Base-by-base conservation (phyloP, 768 basidiomycete species). In the Xerocomellus amylosporus region DNA sequence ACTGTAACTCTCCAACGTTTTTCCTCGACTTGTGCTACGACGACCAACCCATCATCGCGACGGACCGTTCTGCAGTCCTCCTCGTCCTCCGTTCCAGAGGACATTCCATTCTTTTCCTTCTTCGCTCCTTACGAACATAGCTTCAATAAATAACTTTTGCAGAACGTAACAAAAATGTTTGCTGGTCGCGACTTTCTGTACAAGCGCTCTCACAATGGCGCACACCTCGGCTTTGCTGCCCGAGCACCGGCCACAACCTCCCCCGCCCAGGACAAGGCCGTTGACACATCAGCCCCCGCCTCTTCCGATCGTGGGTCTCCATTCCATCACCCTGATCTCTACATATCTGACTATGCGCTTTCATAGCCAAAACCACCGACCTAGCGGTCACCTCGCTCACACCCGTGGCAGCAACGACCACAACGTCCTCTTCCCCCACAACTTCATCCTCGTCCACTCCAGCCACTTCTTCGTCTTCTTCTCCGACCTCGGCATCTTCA, bases 41-140 rank as follows among this genome's bases (percentile, higher is more conserved):
- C 31, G 28, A 46, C 30, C 17, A 5, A 8, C 20, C 26, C 33
- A 20, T 13, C 45, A 10, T 58, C 8, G 22, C 56, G 38, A 49
- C 58, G 28, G 54, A 34, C 34, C 17, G 3, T 3, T n/a, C 9
- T 14, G 8, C 19, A 33, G 22, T 37, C 45, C 19, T 49, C 47
- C 38, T 45, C 37, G 33, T 38, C 47, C 20, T 28, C 43, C 40
- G 36, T 37, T n/a, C 15, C 8, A 31, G 45, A 39, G 60, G 49
- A 28, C 19, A 14, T 4, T 57, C 30, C 69, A 37, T 53, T 69
- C 67, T 19, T 71, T 67, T 52, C 0, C 22, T 14, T 4, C 10
- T 51, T 53, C 69, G 41, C 51, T 72, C 66, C 28, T 70, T 65
- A 64, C 58, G 53, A 61, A 57, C 38, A 30, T 46, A 22, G 8